Conservation (phyloP, 2,329 filamentous ascomycete species). For the Lasiodiplodia sp. region DNA sequence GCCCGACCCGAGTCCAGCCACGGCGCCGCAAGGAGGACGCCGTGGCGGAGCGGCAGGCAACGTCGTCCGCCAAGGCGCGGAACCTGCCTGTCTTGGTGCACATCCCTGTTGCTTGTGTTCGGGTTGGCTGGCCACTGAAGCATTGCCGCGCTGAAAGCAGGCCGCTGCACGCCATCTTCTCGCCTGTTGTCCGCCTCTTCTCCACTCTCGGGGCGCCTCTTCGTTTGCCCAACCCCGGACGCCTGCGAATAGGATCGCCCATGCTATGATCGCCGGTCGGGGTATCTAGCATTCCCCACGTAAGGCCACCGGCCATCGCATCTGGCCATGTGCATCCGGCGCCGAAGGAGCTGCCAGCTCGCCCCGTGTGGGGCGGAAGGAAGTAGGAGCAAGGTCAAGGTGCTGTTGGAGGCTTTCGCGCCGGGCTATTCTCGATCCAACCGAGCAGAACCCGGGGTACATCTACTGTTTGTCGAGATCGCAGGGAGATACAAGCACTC, state of each 20-base stretch:
- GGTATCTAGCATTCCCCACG: neutral
- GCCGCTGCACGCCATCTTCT: slow-evolving; percentile 13
- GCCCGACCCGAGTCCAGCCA: slow-evolving; percentile 1
- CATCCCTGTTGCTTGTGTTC: slow-evolving; percentile 18
- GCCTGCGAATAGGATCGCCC: slow-evolving; percentile 16
- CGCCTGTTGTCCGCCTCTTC: neutral
- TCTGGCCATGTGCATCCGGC: neutral
- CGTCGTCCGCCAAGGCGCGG: slow-evolving; percentile 21
- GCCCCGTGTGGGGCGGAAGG: slow-evolving; percentile 12
- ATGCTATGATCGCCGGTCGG: slow-evolving; percentile 8
- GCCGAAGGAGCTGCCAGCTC: slow-evolving; percentile 3
- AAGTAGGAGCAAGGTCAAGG: slow-evolving; percentile 28
- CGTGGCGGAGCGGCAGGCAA: slow-evolving; percentile 11
- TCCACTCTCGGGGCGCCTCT: neutral
- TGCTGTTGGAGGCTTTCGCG: slow-evolving; percentile 2
- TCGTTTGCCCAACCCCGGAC: neutral
- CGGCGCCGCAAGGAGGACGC: slow-evolving; percentile 2
- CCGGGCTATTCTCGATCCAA: slow-evolving; percentile 9
- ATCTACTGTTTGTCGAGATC: neutral
- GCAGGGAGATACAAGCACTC: neutral
- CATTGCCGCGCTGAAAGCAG: neutral
- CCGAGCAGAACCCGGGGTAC: neutral
- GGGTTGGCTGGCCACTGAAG: neutral
- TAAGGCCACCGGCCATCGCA: slow-evolving; percentile 4
- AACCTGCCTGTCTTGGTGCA: neutral